Evolutionary conservation across 192 early-diverging fungal genomes (phyloP).

Genomic region (Backusella morwellensis): DNA sequence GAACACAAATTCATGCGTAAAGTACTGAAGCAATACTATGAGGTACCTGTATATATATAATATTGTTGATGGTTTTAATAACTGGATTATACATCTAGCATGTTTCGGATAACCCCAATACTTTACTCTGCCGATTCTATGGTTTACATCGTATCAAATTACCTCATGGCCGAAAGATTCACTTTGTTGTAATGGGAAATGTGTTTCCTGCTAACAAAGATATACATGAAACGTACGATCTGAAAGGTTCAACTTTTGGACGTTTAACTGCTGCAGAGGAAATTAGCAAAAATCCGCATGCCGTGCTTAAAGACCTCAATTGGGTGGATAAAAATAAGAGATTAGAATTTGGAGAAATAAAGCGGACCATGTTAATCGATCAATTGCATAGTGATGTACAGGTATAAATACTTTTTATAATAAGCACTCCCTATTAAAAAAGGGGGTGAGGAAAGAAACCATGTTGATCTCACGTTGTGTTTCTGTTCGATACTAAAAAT

Average conservation of each 20-base stretch:
- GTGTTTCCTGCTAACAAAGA: conserved; percentile 96
- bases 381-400: conserved; percentile 89
- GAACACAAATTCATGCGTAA: conserved; percentile 94
- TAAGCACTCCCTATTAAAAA: background rate
- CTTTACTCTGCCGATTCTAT: conserved; percentile 91
- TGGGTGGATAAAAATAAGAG: conserved; percentile 78
- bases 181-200: conserved; percentile 99
- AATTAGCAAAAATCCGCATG: conserved; percentile 74
- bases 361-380: conserved; percentile 73
- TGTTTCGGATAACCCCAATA: conserved; percentile 85
- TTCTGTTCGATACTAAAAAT: background rate
- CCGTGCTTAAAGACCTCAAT: conserved; percentile 96
- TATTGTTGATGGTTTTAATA: background rate
- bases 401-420: conserved; percentile 34
- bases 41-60: conserved; percentile 42
- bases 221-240: conserved; percentile 94
- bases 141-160: conserved; percentile 96
- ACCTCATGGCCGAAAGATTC: conserved; percentile 89
- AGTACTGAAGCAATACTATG: conserved; percentile 86
- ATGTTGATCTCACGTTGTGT: background rate
- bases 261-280: conserved; percentile 78
- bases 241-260: conserved; percentile 93
- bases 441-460: background rate
- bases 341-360: conserved; percentile 80
- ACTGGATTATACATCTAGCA: conserved; percentile 50